Evolutionary conservation across 163 green algal species (phyloP).

Genomic region (Trebouxia gelatinosa): DNA sequence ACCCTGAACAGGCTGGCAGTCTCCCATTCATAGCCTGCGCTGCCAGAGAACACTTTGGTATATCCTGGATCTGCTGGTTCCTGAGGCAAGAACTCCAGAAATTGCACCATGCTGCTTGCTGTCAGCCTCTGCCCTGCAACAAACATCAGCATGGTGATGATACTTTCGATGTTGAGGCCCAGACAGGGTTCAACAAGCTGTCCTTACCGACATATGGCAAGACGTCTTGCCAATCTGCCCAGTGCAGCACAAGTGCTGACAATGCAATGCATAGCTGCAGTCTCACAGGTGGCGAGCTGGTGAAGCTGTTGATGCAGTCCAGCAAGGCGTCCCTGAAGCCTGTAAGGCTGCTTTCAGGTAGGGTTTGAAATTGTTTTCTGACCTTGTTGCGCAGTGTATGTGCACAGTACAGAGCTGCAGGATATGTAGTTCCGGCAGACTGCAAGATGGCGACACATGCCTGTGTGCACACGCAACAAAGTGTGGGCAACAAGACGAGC

Average conservation of each 20-base stretch:
- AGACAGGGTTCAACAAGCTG: neutral
- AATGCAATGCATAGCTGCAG: slow-evolving; percentile 20
- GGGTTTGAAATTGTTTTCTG: neutral
- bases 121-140: neutral
- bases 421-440: neutral
- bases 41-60: neutral
- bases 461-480: too few species aligned
- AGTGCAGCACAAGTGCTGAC: slow-evolving; percentile 25
- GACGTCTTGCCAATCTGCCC: slow-evolving; percentile 1
- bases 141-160: neutral
- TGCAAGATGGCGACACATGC: too few species aligned
- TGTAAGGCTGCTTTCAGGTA: neutral
- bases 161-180: neutral
- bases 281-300: neutral
- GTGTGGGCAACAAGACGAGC: too few species aligned
- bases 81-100: slow-evolving; percentile 16
- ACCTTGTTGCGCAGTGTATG: slow-evolving; percentile 22
- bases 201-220: neutral
- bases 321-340: neutral
- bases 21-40: slow-evolving; percentile 3
- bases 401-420: slow-evolving; percentile 5
- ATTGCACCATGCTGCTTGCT: slow-evolving; percentile 1
- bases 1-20: neutral
- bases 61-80: slow-evolving; percentile 7
- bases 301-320: neutral